A percentile compares a stretch with the other conserved stretches of the same genome.
phyloP scores from a whole-genome alignment of 345 rosid genomes.

The Salix brachista region DNA sequence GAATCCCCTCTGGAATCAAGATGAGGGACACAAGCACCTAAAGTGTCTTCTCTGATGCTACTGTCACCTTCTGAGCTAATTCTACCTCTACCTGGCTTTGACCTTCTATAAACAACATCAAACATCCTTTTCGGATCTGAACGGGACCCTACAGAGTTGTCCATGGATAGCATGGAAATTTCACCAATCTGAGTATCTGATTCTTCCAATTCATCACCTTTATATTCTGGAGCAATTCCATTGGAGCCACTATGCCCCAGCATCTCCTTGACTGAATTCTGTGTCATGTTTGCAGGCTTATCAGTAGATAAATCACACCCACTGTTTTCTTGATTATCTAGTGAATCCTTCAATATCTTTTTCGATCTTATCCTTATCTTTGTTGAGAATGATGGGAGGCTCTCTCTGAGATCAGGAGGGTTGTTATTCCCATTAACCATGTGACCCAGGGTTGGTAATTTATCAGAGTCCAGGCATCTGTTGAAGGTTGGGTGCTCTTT shows the following conservation, averaged over 20 bases:
- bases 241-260: constrained; percentile 19
- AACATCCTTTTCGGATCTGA: constrained; percentile 59
- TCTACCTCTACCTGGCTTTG: constrained; percentile 49
- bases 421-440: constrained; percentile 25
- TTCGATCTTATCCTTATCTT: constrained; percentile 42
- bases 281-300: constrained; percentile 30
- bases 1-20: constrained; percentile 29
- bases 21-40: constrained; percentile 38
- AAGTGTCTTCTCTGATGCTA: constrained; percentile 42
- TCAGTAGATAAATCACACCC: constrained; percentile 26
- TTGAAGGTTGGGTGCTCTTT: constrained; percentile 17
- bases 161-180: constrained; percentile 26
- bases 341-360: constrained; percentile 32
- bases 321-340: constrained; percentile 33
- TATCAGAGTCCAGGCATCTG: constrained; percentile 23
- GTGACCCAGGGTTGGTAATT: constrained; percentile 26
- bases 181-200: constrained; percentile 34
- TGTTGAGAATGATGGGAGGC: constrained; percentile 38
- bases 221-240: constrained; percentile 27
- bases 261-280: constrained; percentile 28
- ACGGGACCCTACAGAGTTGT: constrained; percentile 27
- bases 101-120: constrained; percentile 75
- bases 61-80: constrained; percentile 33
- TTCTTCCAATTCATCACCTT: constrained; percentile 28
- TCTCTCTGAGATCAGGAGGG: constrained; percentile 39